Evolutionary conservation across 1,139 yeast species (phyloP), one percentile per base, ranked within the genome.

Genomic region (Candida tropicalis): DNA sequence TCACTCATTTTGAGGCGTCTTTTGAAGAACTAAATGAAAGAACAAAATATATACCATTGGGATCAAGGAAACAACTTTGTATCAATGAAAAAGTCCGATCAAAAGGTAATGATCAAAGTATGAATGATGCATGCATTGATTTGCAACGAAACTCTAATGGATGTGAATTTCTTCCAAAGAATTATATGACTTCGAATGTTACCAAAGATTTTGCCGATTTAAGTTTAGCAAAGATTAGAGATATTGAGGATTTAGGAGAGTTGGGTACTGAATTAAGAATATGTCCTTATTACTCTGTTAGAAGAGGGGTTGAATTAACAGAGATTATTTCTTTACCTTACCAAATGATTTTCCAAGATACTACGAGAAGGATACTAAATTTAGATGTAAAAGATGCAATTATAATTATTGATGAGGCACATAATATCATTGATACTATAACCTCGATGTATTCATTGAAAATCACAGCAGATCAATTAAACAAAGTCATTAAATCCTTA

Each of bases 351-450:
- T 62, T 91, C 1, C 87, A 86, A 40, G 77, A 74, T 29, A 69
- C 79, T 3, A 76, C 96, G 0, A 70, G 97, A 53, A 70, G 73
- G 3, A 68, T 82, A 0, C 62, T 89, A 39, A 79, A 81, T 1
- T 59, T 91, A 5, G 73, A 82, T 39, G 58, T 91, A 12, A 73
- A 76, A 41, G 76, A 81, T 47, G 75, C 93, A 0, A 77, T 91
- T 5, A 79, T 93, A 1, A 77, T 93, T 3, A 84, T 91, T 29
- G 99, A 91, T 59, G 99, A 91, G 58, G 98, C 98, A 0, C 99
- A 91, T 59, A 91, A 91, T 58, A 66, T 91, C 33, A 60, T 90
- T 25, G 97, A 90, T 53, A 82, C 91, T 0, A 81, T 91, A 4
- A 78, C 84, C 1, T 69, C 87, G 1, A 67, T 91, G 49, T 77